phyloP scores from a whole-genome alignment of 2,329 filamentous ascomycete species.

The Alternaria triticimaculans region DNA sequence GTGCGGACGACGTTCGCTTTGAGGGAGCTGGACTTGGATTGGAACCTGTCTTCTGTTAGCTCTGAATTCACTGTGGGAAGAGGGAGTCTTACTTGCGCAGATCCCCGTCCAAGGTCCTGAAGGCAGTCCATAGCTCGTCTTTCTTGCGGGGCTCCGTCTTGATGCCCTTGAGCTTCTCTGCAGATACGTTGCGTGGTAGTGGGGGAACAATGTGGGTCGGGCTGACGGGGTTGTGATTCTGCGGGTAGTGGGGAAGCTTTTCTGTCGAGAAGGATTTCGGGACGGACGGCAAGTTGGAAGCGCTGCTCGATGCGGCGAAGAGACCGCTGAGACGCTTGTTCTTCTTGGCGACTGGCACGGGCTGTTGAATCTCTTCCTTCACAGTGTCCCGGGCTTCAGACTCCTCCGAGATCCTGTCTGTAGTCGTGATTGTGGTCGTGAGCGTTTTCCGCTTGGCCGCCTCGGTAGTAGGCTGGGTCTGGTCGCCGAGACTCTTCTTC shows the following conservation, averaged over 20 bases:
- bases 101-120: constrained; percentile 71
- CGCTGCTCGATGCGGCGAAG: constrained; percentile 34
- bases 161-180: constrained; percentile 50
- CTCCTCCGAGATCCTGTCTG: constrained; percentile 42
- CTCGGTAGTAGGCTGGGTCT: constrained; percentile 23
- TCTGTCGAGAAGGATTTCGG: constrained; percentile 60
- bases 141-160: constrained; percentile 60
- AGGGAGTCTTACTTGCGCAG: constrained; percentile 63
- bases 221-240: constrained; percentile 42
- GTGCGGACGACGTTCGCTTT: constrained; percentile 78
- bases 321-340: constrained; percentile 45
- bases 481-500: constrained; percentile 26
- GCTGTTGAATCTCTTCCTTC: constrained; percentile 30
- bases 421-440: constrained; percentile 20
- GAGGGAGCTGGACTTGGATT: constrained; percentile 73
- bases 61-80: not conserved
- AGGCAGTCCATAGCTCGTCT: constrained; percentile 73
- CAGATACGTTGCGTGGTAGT: constrained; percentile 50
- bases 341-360: constrained; percentile 41
- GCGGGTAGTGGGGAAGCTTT: constrained; percentile 47
- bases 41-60: constrained; percentile 60
- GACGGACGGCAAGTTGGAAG: constrained; percentile 49
- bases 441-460: constrained; percentile 35
- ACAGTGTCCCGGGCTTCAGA: constrained; percentile 27
- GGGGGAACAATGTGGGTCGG: constrained; percentile 49